Evolutionary conservation across 495 filamentous ascomycete genomes (phyloP).

Genomic region (Lindgomyces ingoldianus): DNA sequence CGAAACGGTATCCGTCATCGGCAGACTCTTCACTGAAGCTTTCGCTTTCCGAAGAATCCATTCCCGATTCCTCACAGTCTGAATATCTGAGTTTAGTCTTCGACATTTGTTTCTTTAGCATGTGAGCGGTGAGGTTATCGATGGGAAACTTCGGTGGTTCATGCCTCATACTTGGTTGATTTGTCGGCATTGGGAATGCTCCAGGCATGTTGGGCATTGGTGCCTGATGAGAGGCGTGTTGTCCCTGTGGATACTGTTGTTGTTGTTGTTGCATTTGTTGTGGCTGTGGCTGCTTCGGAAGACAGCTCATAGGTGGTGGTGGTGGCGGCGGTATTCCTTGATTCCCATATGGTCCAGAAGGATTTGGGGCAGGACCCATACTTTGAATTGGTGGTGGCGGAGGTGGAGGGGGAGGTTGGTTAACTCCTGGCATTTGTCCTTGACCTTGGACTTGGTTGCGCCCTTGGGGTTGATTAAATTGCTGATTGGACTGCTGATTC

Average conservation of each 20-base stretch:
- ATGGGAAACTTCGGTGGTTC: not conserved
- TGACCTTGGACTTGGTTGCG: slow-evolving; percentile 1
- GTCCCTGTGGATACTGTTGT: slow-evolving; percentile 2
- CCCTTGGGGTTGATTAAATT: not conserved
- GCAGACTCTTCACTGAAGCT: not conserved
- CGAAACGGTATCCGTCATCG: not conserved
- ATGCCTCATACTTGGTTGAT: slow-evolving; percentile 1
- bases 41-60: not conserved
- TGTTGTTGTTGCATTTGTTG: not conserved
- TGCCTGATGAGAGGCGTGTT: not conserved
- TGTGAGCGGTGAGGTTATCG: not conserved
- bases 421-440: slow-evolving; percentile 1
- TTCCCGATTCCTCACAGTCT: not conserved
- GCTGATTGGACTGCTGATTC: not conserved
- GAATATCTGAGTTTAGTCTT: too few species aligned
- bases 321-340: not conserved
- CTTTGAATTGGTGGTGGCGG: not conserved
- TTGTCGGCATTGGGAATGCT: slow-evolving; percentile 1
- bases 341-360: not conserved
- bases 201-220: slow-evolving; percentile 3
- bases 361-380: not conserved
- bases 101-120: slow-evolving; percentile 7
- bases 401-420: not conserved
- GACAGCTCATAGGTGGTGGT: not conserved
- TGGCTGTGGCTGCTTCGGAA: not conserved